Conservation (phyloP, 2,329 filamentous ascomycete genomes). For the Leptographium lundbergii region DNA sequence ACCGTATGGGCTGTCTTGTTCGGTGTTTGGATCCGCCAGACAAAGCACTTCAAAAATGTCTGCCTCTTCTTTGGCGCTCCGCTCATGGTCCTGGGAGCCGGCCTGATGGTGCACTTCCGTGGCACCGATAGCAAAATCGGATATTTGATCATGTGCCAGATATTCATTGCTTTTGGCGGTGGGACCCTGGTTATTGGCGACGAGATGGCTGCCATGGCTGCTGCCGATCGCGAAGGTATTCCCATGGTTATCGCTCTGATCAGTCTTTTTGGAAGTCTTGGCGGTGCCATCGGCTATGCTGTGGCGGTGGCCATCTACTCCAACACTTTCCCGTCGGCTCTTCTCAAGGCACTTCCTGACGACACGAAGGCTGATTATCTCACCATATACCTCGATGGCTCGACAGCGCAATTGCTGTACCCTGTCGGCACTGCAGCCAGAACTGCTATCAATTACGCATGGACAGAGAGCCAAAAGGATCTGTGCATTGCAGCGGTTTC, state of each 20-base stretch:
- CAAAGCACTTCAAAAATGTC: conserved; percentile 32
- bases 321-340: conserved; percentile 36
- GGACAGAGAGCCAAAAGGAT: conserved; percentile 30
- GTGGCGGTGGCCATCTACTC: conserved; percentile 51
- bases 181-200: conserved; percentile 45
- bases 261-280: conserved; percentile 44
- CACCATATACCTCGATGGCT: conserved; percentile 33
- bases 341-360: conserved; percentile 35
- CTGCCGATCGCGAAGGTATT: conserved; percentile 40
- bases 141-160: conserved; percentile 44
- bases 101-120: conserved; percentile 45
- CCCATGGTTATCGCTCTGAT: conserved; percentile 44
- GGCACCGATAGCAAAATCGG: conserved; percentile 31
- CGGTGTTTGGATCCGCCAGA: conserved; percentile 31
- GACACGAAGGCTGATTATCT: conserved; percentile 22
- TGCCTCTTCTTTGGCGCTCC: neutral
- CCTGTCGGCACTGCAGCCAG: conserved; percentile 33
- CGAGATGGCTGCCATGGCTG: conserved; percentile 47
- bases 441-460: conserved; percentile 42
- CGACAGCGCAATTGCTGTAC: conserved; percentile 39
- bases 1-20: conserved; percentile 33
- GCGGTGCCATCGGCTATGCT: conserved; percentile 43
- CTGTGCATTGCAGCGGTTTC: conserved; percentile 32
- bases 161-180: conserved; percentile 38
- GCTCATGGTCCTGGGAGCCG: conserved; percentile 29